These are phyloP conservation scores for Penicillium paneum DNA, from an alignment of 2,329 filamentous ascomycete genomes.

Conservation along the genomic window DNA sequence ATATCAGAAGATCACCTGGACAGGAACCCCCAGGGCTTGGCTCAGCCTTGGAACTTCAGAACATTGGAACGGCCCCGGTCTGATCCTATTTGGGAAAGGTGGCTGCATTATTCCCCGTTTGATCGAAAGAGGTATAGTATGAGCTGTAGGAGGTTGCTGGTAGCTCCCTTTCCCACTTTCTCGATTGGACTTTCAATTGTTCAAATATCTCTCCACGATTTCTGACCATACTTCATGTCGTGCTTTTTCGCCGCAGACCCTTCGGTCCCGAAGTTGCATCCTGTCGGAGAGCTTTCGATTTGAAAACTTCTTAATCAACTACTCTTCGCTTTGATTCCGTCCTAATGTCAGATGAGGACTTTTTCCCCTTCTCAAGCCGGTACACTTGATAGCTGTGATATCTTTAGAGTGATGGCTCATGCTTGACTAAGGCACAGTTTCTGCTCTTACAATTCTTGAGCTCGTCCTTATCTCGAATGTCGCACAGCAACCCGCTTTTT, in stretches of 20 bases:
- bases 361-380: not conserved
- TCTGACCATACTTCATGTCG: not conserved
- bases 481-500: not conserved
- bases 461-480: no score
- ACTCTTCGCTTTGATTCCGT: not conserved
- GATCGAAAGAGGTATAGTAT: not conserved
- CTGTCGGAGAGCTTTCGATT: not conserved
- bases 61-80: not conserved
- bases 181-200: not conserved
- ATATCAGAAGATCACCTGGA: not conserved
- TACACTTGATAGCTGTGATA: not conserved
- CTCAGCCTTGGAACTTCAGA: not conserved
- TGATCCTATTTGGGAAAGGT: not conserved
- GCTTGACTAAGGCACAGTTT: not conserved
- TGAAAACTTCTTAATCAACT: no score
- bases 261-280: not conserved
- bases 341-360: not conserved
- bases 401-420: not conserved
- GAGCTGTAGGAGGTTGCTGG: not conserved
- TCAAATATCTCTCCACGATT: not conserved
- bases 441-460: not conserved
- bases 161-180: not conserved
- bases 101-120: not conserved
- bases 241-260: not conserved
- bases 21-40: not conserved